Evolutionary conservation across 2,329 filamentous ascomycete genomes (phyloP).

Genomic region (Emergomyces africanus): DNA sequence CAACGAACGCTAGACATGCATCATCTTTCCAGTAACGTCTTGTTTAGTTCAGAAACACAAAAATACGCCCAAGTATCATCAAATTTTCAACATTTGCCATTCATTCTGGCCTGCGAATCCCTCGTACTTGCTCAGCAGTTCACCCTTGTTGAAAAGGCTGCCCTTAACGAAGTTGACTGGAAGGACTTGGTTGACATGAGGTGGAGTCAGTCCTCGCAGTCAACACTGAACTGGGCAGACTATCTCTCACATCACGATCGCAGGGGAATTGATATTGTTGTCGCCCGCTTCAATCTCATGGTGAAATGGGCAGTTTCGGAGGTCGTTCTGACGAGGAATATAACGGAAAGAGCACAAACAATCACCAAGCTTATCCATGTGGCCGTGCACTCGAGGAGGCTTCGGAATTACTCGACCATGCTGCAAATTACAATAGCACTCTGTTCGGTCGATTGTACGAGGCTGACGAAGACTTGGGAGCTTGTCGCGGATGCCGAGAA

Average conservation of each 20-base stretch:
- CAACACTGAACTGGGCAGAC: conserved; percentile 47
- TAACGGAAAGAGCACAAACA: conserved; percentile 46
- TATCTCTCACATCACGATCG: conserved; percentile 44
- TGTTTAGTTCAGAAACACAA: conserved; percentile 20
- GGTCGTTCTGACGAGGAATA: conserved; percentile 44
- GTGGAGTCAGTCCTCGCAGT: conserved; percentile 44
- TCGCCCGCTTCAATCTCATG: conserved; percentile 53
- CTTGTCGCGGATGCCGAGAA: conserved; percentile 43
- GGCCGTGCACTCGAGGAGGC: conserved; percentile 43
- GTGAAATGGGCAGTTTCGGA: conserved; percentile 55
- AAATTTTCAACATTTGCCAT: conserved; percentile 41
- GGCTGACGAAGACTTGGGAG: conserved; percentile 47
- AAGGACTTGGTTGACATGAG: conserved; percentile 51
- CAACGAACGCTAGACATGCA: conserved; percentile 15
- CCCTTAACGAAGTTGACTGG: conserved; percentile 54
- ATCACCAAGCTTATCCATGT: conserved; percentile 53
- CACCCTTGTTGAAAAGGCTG: conserved; percentile 53
- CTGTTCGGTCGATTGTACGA: conserved; percentile 45
- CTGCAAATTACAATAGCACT: conserved; percentile 52
- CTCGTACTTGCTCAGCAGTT: conserved; percentile 50
- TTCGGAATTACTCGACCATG: conserved; percentile 55
- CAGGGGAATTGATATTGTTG: conserved; percentile 50
- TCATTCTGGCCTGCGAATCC: conserved; percentile 50
- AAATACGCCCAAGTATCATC: conserved; percentile 4
- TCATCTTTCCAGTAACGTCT: conserved; percentile 21